Percentiles rank a stretch among this genome's conserved stretches.
phyloP scores from a whole-genome alignment of 352 stramenopile genomes.

The Phytophthora meadii region DNA sequence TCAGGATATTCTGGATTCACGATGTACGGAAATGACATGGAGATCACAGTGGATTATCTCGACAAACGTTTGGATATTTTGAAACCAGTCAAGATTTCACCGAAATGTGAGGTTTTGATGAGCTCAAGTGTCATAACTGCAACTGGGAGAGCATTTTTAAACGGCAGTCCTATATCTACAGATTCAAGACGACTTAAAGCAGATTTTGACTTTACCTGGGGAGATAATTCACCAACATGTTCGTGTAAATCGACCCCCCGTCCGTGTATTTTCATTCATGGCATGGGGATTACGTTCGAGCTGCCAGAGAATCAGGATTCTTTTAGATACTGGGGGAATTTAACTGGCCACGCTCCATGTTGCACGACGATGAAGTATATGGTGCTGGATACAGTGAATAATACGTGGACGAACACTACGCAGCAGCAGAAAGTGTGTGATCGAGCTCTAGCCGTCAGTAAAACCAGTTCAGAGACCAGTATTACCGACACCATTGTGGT shows the following conservation, averaged over 20 bases:
- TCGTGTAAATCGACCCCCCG: constrained; percentile 16
- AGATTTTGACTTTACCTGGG: constrained; percentile 15
- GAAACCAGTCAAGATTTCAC: not conserved
- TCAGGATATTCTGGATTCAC: not conserved
- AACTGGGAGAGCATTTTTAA: constrained; percentile 2
- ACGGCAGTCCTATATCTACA: not conserved
- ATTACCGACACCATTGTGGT: constrained; percentile 32
- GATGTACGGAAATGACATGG: constrained; percentile 21
- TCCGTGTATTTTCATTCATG: constrained; percentile 28
- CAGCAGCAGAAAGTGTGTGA: constrained; percentile 43
- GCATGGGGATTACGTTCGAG: constrained; percentile 7
- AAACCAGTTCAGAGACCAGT: constrained; percentile 13
- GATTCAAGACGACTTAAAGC: constrained; percentile 4
- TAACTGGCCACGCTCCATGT: constrained; percentile 24
- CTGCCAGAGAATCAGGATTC: constrained; percentile 13
- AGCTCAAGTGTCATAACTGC: not conserved
- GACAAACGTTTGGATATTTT: constrained; percentile 2
- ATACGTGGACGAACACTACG: constrained; percentile 31
- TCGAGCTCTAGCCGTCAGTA: constrained; percentile 25
- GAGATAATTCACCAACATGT: constrained; percentile 5
- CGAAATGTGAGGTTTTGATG: not conserved
- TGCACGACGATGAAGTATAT: constrained; percentile 34
- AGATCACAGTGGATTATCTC: constrained; percentile 15
- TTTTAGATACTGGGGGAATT: constrained; percentile 18
- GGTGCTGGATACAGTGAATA: constrained; percentile 38